Base-by-base conservation (phyloP, 2,329 filamentous ascomycete genomes). In the Fusarium camptoceras region DNA sequence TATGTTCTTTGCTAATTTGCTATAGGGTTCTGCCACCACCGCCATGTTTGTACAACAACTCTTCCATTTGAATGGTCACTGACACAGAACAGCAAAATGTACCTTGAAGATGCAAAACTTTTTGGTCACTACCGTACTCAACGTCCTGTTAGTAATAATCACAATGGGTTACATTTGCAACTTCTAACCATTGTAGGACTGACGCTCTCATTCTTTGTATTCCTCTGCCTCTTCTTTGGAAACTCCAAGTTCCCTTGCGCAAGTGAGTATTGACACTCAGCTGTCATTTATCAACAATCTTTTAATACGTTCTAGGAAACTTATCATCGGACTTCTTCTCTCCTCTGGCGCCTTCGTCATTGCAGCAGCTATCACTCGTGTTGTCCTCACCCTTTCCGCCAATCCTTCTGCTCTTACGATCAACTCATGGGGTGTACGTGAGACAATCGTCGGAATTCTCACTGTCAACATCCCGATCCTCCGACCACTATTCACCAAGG, bases 371-470 rank as follows among this genome's bases (percentile, higher is more conserved):
- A 70, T 77, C 16, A 76, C 64, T 12, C 65, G 72, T 0, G 64
- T 70, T 6, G 62, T 75, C 14, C 37, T 76, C 0, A 75, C 71
- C 0, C 46, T 76, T 1, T 68, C 73, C 8, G 62, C 71, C 5
- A 72, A 70, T 8, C 64, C 71, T 14, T 75, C 71, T 2, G 73
- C 72, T 2, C 63, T 73, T 1, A 75, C 71, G 0, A 64, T 76
- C 34, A 77, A 75, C 62, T 44, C 55, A 42, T 76, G 73, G 75
- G 73, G 73, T 2, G 73, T 77, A 7, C 73, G 75, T 1, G 75
- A 77, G 25, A 77, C 73, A 58, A 79, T 82, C 46, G 79, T 82
- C 37, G 79, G 77, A 18, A 78, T 82, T 27, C 76, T 82, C 37
- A 77, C 78, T 16, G 78, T 82, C 59, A 81, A 80, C 55, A 65